phyloP scores from a whole-genome alignment of 179 eudicot species.

The Actinidia arguta region DNA sequence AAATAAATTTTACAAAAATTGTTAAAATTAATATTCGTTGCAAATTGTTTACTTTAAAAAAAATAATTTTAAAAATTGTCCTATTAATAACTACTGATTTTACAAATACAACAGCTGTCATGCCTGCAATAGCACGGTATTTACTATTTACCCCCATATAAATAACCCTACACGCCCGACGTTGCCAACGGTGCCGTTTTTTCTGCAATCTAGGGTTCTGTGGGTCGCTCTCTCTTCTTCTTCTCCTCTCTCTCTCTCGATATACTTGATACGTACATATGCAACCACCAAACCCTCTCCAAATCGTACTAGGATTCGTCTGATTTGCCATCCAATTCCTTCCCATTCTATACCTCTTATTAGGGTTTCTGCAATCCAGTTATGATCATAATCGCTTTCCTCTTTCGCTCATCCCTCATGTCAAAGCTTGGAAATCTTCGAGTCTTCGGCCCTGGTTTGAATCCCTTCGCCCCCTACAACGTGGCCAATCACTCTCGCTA shows the following conservation, averaged over 20 bases:
- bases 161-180: not conserved
- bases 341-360: not conserved
- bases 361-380: conserved; percentile 11
- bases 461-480: conserved; percentile 85
- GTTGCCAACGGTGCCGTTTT: not conserved
- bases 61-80: too few species aligned
- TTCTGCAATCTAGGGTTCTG: conserved; percentile 3
- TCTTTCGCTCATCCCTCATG: not conserved
- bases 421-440: conserved; percentile 60
- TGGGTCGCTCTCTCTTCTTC: not conserved
- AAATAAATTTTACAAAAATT: too few species aligned
- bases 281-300: conserved; percentile 26
- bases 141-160: too few species aligned
- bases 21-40: too few species aligned
- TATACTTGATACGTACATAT: not conserved
- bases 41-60: too few species aligned
- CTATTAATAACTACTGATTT: too few species aligned
- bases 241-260: not conserved
- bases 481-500: conserved; percentile 90
- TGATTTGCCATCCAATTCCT: conserved; percentile 8
- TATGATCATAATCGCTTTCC: conserved; percentile 24
- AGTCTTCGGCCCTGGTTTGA: conserved; percentile 96
- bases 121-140: too few species aligned
- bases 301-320: not conserved
- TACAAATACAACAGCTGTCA: too few species aligned